These are phyloP conservation scores for Kluyveromyces nonfermentans DNA, from an alignment of 805 yeast genomes.

Conservation along the genomic window DNA sequence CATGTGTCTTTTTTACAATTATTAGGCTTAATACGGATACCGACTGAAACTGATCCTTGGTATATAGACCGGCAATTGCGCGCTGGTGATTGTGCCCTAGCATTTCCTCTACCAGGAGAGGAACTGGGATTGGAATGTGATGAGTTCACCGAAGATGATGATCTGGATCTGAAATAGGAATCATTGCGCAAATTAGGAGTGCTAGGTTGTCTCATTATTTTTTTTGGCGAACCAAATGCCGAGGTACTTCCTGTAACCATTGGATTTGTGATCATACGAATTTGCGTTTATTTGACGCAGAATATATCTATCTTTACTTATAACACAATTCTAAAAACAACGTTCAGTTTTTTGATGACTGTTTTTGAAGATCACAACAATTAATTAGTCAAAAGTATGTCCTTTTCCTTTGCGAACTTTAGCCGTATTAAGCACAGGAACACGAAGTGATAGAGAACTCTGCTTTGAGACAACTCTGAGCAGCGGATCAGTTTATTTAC, in stretches of 20 bases:
- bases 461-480: no score
- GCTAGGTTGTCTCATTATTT: slow-evolving; percentile 2
- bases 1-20: slow-evolving; percentile 26
- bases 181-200: slow-evolving; percentile 1
- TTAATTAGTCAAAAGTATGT: no score
- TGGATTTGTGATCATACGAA: neutral
- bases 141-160: slow-evolving; percentile 5
- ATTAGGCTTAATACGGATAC: slow-evolving; percentile 68
- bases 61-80: slow-evolving; percentile 27
- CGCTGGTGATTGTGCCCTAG: slow-evolving; percentile 2
- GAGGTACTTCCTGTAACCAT: slow-evolving; percentile 1
- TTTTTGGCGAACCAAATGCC: neutral
- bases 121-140: slow-evolving; percentile 3
- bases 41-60: slow-evolving; percentile 65
- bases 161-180: neutral
- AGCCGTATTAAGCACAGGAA: no score
- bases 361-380: neutral
- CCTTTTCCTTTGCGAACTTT: no score
- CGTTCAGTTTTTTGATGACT: neutral
- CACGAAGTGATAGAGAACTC: no score
- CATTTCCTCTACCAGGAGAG: slow-evolving; percentile 3
- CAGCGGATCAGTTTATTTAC: no score
- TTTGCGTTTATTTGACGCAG: neutral
- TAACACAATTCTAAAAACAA: no score
- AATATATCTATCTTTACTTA: neutral